A percentile compares a stretch with the other conserved stretches of the same genome.
phyloP scores from a whole-genome alignment of 257 asterid species.

The Solanum sejunctum region DNA sequence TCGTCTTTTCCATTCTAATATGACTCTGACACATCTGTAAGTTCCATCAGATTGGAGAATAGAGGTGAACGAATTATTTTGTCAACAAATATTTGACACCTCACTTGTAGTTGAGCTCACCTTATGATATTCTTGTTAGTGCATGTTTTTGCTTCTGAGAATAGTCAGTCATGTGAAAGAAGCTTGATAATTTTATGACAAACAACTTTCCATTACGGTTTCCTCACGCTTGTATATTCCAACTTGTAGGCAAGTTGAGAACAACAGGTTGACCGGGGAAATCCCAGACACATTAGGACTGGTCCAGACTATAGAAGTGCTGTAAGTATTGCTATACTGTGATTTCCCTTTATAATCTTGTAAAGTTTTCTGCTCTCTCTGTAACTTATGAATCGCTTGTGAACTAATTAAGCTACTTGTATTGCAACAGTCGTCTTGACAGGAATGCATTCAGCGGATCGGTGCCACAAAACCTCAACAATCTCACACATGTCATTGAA shows the following conservation, averaged over 20 bases:
- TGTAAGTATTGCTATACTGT: constrained; percentile 51
- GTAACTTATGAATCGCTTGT: background rate
- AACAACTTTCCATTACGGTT: background rate
- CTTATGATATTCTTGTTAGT: background rate
- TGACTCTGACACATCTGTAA: constrained; percentile 74
- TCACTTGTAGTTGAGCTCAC: background rate
- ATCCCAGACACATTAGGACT: constrained; percentile 67
- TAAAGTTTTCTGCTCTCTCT: background rate
- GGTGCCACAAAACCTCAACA: constrained; percentile 53
- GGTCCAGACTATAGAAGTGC: constrained; percentile 39
- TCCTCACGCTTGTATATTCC: background rate
- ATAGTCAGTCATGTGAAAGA: background rate
- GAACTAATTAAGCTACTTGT: background rate
- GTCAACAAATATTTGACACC: background rate
- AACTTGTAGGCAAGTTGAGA: constrained; percentile 54
- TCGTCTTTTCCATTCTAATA: constrained; percentile 41
- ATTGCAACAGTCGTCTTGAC: constrained; percentile 58
- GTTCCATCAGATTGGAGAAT: constrained; percentile 7
- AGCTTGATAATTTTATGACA: background rate
- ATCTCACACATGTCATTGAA: constrained; percentile 38
- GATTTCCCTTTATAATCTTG: background rate
- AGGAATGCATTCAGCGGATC: constrained; percentile 42
- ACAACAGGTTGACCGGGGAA: constrained; percentile 44
- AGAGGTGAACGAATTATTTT: background rate
- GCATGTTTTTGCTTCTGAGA: background rate